These are phyloP conservation scores for Kwoniella shandongensis DNA, from an alignment of 768 basidiomycete genomes.

Conservation along the genomic window DNA sequence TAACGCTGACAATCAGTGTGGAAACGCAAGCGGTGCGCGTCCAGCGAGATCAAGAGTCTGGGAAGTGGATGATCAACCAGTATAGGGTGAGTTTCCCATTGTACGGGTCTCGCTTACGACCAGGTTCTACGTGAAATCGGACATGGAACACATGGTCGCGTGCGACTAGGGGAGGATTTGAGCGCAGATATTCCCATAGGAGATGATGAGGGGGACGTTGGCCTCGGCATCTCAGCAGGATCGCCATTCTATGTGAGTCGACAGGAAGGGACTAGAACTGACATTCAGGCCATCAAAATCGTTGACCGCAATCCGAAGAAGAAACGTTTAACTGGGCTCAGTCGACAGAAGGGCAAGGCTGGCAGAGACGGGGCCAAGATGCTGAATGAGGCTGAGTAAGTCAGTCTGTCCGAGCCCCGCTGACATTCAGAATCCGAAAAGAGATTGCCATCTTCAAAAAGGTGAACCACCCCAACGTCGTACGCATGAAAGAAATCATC, in stretches of 20 bases:
- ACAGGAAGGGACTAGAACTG: neutral
- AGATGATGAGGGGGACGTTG: conserved; percentile 19
- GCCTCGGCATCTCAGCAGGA: conserved; percentile 24
- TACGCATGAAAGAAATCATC: conserved; percentile 87
- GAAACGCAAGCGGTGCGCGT: conserved; percentile 47
- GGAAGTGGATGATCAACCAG: conserved; percentile 70
- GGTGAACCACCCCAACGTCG: conserved; percentile 82
- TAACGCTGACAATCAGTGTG: conserved; percentile 30
- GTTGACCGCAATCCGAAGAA: conserved; percentile 61
- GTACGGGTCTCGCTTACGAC: neutral
- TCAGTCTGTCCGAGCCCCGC: conserved; percentile 1
- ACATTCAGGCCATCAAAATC: conserved; percentile 55
- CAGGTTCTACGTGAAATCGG: conserved; percentile 71
- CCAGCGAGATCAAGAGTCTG: conserved; percentile 45
- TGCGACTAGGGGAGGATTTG: conserved; percentile 68
- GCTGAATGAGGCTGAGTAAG: conserved; percentile 43
- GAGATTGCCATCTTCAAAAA: conserved; percentile 99
- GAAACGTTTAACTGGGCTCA: conserved; percentile 67
- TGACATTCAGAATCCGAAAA: conserved; percentile 66
- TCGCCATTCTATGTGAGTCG: conserved; percentile 27
- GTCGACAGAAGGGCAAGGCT: conserved; percentile 61
- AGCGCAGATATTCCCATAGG: conserved; percentile 18
- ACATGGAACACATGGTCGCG: conserved; percentile 85
- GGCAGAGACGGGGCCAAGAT: conserved; percentile 39
- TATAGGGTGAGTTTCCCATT: conserved; percentile 59